Percentiles rank a stretch among this genome's conserved stretches.
Conservation (phyloP, 768 basidiomycete genomes). For the Hirschioporus abietinus region DNA sequence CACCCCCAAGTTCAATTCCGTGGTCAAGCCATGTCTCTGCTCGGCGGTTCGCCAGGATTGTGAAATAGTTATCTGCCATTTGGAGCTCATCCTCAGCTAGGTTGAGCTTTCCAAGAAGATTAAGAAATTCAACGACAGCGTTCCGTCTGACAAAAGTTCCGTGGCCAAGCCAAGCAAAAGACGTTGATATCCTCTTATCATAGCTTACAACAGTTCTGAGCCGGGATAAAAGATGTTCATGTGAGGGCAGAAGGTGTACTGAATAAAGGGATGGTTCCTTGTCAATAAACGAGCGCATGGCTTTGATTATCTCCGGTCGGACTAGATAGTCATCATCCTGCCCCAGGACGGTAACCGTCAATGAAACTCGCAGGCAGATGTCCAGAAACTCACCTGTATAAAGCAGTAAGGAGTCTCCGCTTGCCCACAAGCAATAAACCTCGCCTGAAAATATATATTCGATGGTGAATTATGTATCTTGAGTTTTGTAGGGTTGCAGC, state of each 20-base stretch:
- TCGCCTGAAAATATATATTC: slow-evolving; percentile 58
- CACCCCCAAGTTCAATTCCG: slow-evolving; percentile 54
- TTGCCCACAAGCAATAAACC: slow-evolving; percentile 52
- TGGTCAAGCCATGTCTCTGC: slow-evolving; percentile 64
- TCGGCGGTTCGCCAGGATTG: slow-evolving; percentile 47
- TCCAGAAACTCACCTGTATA: slow-evolving; percentile 41
- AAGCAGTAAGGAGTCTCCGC: slow-evolving; percentile 53
- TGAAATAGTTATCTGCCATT: slow-evolving; percentile 71
- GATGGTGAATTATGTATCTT: slow-evolving; percentile 50
- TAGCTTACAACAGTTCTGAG: slow-evolving; percentile 38
- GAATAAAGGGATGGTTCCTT: slow-evolving; percentile 18
- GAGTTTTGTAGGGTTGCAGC: slow-evolving; percentile 40
- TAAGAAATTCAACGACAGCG: slow-evolving; percentile 41
- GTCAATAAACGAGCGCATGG: slow-evolving; percentile 39
- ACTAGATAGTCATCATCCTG: slow-evolving; percentile 71
- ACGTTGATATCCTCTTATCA: slow-evolving; percentile 37
- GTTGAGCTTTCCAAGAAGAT: slow-evolving; percentile 38
- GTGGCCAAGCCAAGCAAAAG: slow-evolving; percentile 65
- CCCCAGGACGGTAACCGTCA: not conserved
- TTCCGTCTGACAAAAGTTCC: slow-evolving; percentile 48
- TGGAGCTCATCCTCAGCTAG: slow-evolving; percentile 44
- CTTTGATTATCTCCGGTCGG: slow-evolving; percentile 47
- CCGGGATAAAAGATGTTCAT: slow-evolving; percentile 53
- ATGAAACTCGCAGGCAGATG: not conserved
- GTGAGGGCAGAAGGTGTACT: slow-evolving; percentile 54